Evolutionary conservation across 768 basidiomycete genomes (phyloP).

Genomic region (Galerina sulciceps): DNA sequence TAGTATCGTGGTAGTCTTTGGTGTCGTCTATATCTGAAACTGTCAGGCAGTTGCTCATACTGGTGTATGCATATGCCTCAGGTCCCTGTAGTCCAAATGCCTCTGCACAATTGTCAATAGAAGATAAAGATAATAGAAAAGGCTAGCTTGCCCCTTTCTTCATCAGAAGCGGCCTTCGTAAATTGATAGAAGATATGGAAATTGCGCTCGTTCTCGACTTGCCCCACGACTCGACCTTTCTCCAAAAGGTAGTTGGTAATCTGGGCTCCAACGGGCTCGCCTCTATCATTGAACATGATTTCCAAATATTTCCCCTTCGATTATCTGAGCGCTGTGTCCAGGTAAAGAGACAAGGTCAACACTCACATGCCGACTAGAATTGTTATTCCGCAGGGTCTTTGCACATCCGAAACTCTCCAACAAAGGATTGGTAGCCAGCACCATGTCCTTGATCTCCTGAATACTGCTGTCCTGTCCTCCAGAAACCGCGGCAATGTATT

Average conservation of each 20-base stretch:
- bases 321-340: conserved; percentile 19
- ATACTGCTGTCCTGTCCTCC: conserved; percentile 89
- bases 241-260: conserved; percentile 98
- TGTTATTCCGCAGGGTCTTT: conserved; percentile 98
- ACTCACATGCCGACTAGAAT: conserved; percentile 96
- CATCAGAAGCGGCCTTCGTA: conserved; percentile 90
- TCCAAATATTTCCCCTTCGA: conserved; percentile 95
- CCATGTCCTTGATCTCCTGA: conserved; percentile 99
- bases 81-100: conserved; percentile 95
- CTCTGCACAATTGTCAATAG: conserved; percentile 53
- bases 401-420: conserved; percentile 99
- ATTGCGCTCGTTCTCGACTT: conserved; percentile 94
- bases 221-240: conserved; percentile 95
- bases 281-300: conserved; percentile 95
- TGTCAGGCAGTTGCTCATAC: conserved; percentile 87
- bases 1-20: conserved; percentile 85
- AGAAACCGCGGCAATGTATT: conserved; percentile 97
- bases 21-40: conserved; percentile 91
- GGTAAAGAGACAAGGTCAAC: not conserved
- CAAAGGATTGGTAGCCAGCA: conserved; percentile 95
- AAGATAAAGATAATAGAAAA: not conserved
- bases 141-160: conserved; percentile 76
- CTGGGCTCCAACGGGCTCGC: conserved; percentile 95
- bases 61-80: conserved; percentile 93
- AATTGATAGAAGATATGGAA: conserved; percentile 99